Evolutionary conservation across 352 stramenopile species (phyloP).

Genomic region (Pseudoperonospora humuli): DNA sequence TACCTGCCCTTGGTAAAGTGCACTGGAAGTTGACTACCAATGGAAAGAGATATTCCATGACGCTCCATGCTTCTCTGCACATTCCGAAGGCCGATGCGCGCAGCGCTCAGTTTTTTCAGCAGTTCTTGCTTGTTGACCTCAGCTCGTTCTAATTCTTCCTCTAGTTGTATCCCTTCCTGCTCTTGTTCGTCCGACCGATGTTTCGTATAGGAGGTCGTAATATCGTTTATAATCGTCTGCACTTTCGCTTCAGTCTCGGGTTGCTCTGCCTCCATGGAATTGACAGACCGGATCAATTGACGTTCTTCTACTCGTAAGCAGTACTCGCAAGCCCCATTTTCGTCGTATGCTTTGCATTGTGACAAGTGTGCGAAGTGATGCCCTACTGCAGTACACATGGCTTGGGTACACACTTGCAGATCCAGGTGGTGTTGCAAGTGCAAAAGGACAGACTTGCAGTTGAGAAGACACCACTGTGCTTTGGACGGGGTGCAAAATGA

Average conservation of each 20-base stretch:
- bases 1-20: slow-evolving; percentile 36
- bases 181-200: slow-evolving; percentile 32
- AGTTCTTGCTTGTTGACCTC: slow-evolving; percentile 45
- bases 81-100: slow-evolving; percentile 22
- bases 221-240: slow-evolving; percentile 43
- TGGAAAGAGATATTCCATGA: slow-evolving; percentile 11
- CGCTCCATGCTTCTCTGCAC: slow-evolving; percentile 33
- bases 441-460: slow-evolving; percentile 46
- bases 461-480: slow-evolving; percentile 38
- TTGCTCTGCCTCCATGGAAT: slow-evolving; percentile 44
- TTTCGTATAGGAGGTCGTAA: slow-evolving; percentile 35
- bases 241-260: slow-evolving; percentile 44
- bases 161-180: slow-evolving; percentile 36
- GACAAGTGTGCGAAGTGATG: slow-evolving; percentile 54
- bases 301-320: slow-evolving; percentile 48
- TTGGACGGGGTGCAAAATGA: slow-evolving; percentile 48
- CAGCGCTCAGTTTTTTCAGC: slow-evolving; percentile 28
- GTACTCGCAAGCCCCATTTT: slow-evolving; percentile 40
- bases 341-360: slow-evolving; percentile 29
- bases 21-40: slow-evolving; percentile 22
- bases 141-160: slow-evolving; percentile 53
- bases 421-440: slow-evolving; percentile 59
- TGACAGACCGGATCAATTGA: slow-evolving; percentile 33
- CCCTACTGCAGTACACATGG: slow-evolving; percentile 46
- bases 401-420: slow-evolving; percentile 40